These are phyloP conservation scores for Senecio squalidus DNA, from an alignment of 140 eudicot genomes.

Conservation along the genomic window DNA sequence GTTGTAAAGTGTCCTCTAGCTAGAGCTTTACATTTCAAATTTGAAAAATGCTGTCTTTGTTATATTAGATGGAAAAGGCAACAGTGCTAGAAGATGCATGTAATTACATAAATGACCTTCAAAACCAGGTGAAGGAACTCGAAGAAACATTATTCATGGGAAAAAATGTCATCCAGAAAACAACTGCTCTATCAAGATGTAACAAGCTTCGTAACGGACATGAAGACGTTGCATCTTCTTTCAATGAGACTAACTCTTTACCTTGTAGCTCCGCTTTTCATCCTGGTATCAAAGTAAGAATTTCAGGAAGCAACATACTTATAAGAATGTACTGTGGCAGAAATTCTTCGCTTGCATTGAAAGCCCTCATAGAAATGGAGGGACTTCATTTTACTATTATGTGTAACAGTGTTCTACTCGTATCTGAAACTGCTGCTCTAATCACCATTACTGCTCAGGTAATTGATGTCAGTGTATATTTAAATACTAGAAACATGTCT, in stretches of 20 bases:
- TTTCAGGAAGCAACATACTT: constrained; percentile 25
- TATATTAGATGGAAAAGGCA: constrained; percentile 49
- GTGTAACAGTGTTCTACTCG: constrained; percentile 33
- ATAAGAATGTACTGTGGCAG: constrained; percentile 37
- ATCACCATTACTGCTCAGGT: constrained; percentile 55
- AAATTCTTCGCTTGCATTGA: constrained; percentile 25
- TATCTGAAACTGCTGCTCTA: constrained; percentile 28
- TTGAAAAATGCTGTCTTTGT: neutral
- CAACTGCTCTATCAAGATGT: constrained; percentile 4
- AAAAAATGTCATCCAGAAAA: constrained; percentile 16
- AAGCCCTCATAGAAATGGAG: constrained; percentile 39
- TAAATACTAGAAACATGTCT: neutral
- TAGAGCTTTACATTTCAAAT: neutral
- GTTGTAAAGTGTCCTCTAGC: too few species aligned
- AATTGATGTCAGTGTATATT: too few species aligned
- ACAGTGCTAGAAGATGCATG: constrained; percentile 53
- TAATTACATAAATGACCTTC: constrained; percentile 41
- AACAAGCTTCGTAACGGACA: constrained; percentile 11
- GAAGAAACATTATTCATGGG: constrained; percentile 26
- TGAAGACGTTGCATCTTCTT: constrained; percentile 27
- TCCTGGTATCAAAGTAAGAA: constrained; percentile 24
- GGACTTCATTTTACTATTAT: constrained; percentile 34
- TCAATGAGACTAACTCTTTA: constrained; percentile 13
- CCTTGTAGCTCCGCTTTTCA: constrained; percentile 5
- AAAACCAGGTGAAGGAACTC: constrained; percentile 40